Evolutionary conservation across 345 rosid species (phyloP), one percentile per base, ranked within the genome.

Genomic region (Balakata baccata): DNA sequence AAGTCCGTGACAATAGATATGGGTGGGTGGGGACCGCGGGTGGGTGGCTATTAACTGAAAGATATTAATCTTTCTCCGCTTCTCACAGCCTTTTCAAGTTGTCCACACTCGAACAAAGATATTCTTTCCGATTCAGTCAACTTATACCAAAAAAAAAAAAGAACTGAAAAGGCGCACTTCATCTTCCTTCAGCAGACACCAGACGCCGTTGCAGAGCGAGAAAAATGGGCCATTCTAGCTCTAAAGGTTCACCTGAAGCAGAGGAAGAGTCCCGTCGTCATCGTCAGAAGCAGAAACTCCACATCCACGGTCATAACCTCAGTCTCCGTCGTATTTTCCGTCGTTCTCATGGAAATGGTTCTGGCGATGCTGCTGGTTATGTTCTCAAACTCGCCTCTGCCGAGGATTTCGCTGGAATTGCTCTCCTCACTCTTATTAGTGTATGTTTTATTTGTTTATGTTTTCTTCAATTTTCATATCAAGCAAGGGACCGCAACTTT

Each of bases 341-440:
- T 63, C 78, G 80, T 50, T 43, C 74, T 46, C 11, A 37, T 18
- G 74, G 73, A 6, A 73, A 46, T 71, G 80, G 78, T 66, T 70
- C 77, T 22, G 47, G 53, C 11, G 71, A 82, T 18, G 75, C 75
- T n/a, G 73, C 75, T 59, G 65, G 77, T 0, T 71, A 50, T 50
- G 46, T 53, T 66, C 72, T 56, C 52, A 90, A 78, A 68, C 77
- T 82, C 65, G 46, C 78, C 10, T 64, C 81, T 13, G 87, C 83
- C 11, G 97, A 90, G 1, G 89, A 89, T 82, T 89, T 94, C 74
- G 83, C 92, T 46, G 98, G 98, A 81, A 88, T 94, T 69, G 97
- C 98, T 41, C 92, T 87, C 81, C 89, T 94, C 67, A 86, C 95
- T 77, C 80, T 94, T 41, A 71, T 87, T 11, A 66, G 84, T 63